Evolutionary conservation across 805 yeast species (phyloP).

Genomic region (Myxozyma mucilagina): DNA sequence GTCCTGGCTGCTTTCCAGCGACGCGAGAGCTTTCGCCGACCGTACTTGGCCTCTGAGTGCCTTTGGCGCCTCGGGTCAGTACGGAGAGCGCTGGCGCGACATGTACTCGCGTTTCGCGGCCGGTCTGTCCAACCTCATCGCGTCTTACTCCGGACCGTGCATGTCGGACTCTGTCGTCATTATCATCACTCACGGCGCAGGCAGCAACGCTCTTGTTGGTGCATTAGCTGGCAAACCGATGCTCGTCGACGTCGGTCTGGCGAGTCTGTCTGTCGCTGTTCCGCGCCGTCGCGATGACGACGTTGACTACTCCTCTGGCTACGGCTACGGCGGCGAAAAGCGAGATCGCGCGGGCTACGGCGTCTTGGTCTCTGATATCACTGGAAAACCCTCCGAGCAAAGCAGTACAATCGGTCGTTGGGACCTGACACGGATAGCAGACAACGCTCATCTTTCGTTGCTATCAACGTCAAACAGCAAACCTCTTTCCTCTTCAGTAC

Average conservation of each 20-base stretch:
- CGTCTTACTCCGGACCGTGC: slow-evolving; percentile 31
- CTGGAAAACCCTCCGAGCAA: not conserved
- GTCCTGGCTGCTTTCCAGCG: slow-evolving; percentile 31
- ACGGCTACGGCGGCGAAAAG: slow-evolving; percentile 28
- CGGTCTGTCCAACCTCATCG: slow-evolving; percentile 36
- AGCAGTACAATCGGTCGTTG: slow-evolving; percentile 8
- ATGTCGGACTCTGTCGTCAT: slow-evolving; percentile 31
- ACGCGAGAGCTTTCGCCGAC: slow-evolving; percentile 30
- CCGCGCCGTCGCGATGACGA: slow-evolving; percentile 19
- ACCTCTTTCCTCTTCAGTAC: too few relatives aligned
- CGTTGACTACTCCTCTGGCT: slow-evolving; percentile 10
- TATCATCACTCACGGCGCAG: slow-evolving; percentile 45
- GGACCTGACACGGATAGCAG: slow-evolving; percentile 27
- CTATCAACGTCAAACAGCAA: too few relatives aligned
- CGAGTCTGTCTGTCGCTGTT: slow-evolving; percentile 33
- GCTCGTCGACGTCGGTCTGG: slow-evolving; percentile 38
- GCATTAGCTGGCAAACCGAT: slow-evolving; percentile 38
- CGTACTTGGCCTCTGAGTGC: slow-evolving; percentile 33
- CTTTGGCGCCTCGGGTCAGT: slow-evolving; percentile 39
- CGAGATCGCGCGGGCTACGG: slow-evolving; percentile 26
- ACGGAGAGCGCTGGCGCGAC: slow-evolving; percentile 43
- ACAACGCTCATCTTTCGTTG: slow-evolving; percentile 5
- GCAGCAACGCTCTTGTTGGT: slow-evolving; percentile 44
- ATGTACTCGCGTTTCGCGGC: slow-evolving; percentile 40
- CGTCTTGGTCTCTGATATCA: slow-evolving; percentile 4